A percentile compares a stretch with the other conserved stretches of the same genome.
phyloP scores from a whole-genome alignment of 352 stramenopile genomes.

The Globisporangium alternatum region DNA sequence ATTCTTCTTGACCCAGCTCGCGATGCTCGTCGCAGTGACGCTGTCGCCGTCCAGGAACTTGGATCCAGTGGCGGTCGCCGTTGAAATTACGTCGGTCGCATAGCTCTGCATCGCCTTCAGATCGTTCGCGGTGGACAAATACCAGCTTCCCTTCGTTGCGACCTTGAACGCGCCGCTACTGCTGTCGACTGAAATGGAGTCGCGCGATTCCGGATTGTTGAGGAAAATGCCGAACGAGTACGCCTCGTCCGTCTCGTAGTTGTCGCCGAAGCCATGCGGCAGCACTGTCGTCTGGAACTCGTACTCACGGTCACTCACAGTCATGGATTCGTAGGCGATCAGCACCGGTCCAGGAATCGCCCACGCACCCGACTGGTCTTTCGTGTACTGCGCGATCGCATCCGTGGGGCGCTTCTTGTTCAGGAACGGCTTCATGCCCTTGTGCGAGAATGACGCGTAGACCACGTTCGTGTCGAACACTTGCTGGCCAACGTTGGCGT shows the following conservation, averaged over 20 bases:
- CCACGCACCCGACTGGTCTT: conserved; percentile 23
- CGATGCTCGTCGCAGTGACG: conserved; percentile 3
- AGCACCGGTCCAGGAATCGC: conserved; percentile 25
- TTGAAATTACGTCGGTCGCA: conserved; percentile 26
- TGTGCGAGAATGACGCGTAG: conserved; percentile 21
- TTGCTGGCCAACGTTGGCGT: conserved; percentile 17
- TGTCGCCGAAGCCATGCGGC: conserved; percentile 25
- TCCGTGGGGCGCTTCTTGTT: conserved; percentile 13
- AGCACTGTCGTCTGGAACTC: conserved; percentile 29
- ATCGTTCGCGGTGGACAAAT: conserved; percentile 45
- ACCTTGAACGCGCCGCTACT: conserved; percentile 5
- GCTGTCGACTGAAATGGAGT: conserved; percentile 17
- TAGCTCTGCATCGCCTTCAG: conserved; percentile 55
- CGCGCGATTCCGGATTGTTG: conserved; percentile 26
- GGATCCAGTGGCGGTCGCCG: conserved; percentile 2
- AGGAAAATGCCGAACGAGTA: conserved; percentile 26
- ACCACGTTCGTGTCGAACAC: conserved; percentile 23
- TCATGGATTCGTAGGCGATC: conserved; percentile 27
- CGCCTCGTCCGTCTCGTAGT: conserved; percentile 17
- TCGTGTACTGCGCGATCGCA: conserved; percentile 24
- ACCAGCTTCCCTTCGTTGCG: conserved; percentile 18
- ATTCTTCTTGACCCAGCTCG: conserved; percentile 13
- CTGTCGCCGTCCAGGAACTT: conserved; percentile 8
- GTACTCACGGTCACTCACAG: conserved; percentile 22
- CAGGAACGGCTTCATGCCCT: conserved; percentile 20